These are phyloP conservation scores for Raddia guianensis DNA, from an alignment of 176 grass and related monocot species.

Conservation along the genomic window DNA sequence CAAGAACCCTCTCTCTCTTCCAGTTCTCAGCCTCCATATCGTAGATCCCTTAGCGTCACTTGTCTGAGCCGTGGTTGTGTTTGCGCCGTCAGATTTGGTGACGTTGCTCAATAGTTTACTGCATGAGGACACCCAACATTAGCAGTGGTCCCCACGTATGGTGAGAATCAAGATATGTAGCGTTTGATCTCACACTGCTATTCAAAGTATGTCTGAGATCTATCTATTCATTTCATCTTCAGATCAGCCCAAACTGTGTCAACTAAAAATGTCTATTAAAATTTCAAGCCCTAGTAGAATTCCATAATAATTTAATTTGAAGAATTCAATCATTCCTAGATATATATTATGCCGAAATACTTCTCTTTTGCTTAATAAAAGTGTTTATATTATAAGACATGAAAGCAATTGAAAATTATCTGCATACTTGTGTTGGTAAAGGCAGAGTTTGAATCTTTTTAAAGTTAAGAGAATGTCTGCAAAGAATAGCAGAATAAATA, in stretches of 20 bases:
- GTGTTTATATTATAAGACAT: slow-evolving; percentile 3
- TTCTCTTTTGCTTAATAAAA: too few species aligned
- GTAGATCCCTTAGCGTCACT: slow-evolving; percentile 48
- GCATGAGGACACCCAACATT: slow-evolving; percentile 33
- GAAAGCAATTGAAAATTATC: slow-evolving; percentile 13
- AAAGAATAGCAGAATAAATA: neutral
- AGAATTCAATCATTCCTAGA: neutral
- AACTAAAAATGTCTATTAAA: neutral
- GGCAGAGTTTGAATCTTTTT: neutral
- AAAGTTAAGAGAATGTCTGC: neutral
- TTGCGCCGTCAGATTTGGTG: slow-evolving; percentile 43
- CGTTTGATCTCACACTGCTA: neutral
- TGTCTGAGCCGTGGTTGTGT: slow-evolving; percentile 33
- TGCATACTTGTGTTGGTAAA: neutral
- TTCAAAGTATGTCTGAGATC: neutral
- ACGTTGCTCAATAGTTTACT: slow-evolving; percentile 56
- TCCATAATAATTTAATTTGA: neutral
- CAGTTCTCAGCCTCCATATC: slow-evolving; percentile 53
- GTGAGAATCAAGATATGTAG: neutral
- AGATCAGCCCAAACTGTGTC: neutral
- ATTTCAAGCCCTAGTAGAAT: slow-evolving; percentile 12
- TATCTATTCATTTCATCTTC: neutral
- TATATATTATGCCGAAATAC: slow-evolving; percentile 7
- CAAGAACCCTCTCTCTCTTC: slow-evolving; percentile 35
- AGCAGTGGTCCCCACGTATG: neutral